Percentiles rank a stretch among this genome's conserved stretches.
Evolutionary conservation across 257 asterid species (phyloP).

Genomic region (Solanum appendiculatum): DNA sequence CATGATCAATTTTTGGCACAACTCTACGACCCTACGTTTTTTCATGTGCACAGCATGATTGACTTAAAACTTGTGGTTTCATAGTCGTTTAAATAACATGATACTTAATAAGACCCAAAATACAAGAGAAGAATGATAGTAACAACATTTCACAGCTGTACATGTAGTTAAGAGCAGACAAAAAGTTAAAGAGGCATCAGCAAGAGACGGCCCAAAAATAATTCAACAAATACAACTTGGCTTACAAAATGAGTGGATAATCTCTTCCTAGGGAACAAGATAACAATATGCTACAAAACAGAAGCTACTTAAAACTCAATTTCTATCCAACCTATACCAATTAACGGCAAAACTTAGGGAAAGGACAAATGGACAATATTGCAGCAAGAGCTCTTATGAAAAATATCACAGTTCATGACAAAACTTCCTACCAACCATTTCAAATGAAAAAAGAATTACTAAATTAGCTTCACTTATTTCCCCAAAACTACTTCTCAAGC

Average conservation of each 20-base stretch:
- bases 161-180: neutral
- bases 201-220: neutral
- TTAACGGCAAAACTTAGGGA: neutral
- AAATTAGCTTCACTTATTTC: neutral
- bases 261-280: neutral
- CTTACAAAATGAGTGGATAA: neutral
- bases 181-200: neutral
- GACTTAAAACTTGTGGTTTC: neutral
- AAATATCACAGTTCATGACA: neutral
- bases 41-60: too few species aligned
- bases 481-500: neutral
- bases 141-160: neutral
- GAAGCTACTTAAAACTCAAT: conserved; percentile 18
- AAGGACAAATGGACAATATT: neutral
- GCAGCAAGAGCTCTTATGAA: neutral
- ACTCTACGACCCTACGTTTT: too few species aligned
- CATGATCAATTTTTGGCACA: too few species aligned
- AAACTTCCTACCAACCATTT: neutral
- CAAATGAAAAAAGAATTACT: neutral
- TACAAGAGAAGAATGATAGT: neutral
- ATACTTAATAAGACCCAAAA: neutral
- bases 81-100: neutral
- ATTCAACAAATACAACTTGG: neutral
- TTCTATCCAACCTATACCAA: conserved; percentile 7
- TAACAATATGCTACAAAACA: neutral